Evolutionary conservation across 1,139 yeast genomes (phyloP).

Genomic region (Zygoascus sp.): DNA sequence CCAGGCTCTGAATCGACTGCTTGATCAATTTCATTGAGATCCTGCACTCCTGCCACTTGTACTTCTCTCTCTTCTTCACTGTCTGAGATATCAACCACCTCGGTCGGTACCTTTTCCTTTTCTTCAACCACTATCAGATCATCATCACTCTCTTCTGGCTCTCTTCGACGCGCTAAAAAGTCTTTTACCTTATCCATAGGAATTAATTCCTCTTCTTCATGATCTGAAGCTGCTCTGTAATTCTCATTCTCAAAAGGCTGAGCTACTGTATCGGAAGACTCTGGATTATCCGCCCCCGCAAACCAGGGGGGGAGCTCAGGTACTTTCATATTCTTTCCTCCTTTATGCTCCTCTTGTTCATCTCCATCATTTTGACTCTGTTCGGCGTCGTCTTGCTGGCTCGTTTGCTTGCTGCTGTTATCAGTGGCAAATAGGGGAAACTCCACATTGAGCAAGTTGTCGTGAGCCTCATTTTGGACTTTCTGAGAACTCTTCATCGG

Average conservation of each 20-base stretch:
- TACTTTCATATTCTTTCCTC: conserved; percentile 8
- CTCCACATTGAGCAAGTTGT: conserved; percentile 1
- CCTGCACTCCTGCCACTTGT: not conserved
- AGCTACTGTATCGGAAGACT: not conserved
- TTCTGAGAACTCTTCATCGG: not conserved
- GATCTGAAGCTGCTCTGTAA: not conserved
- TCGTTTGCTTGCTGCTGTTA: conserved; percentile 4
- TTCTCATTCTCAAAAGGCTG: not conserved
- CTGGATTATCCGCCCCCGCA: not conserved
- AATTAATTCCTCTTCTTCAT: conserved; percentile 7
- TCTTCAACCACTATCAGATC: not conserved
- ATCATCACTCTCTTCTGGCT: not conserved
- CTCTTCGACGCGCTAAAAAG: not conserved
- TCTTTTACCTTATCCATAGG: conserved; percentile 2
- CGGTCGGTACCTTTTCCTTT: not conserved
- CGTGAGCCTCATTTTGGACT: not conserved
- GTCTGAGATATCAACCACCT: not conserved
- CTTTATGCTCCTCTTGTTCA: conserved; percentile 11
- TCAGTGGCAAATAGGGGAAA: conserved; percentile 18
- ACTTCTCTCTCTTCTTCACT: not conserved
- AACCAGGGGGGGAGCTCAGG: conserved; percentile 19
- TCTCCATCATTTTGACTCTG: conserved; percentile 21
- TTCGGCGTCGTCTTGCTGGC: conserved; percentile 14
- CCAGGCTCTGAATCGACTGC: too few relatives aligned
- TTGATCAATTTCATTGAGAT: too few relatives aligned